Evolutionary conservation across 352 stramenopile genomes (phyloP), one percentile per base, ranked within the genome.

Genomic region (Phytophthora sojae): DNA sequence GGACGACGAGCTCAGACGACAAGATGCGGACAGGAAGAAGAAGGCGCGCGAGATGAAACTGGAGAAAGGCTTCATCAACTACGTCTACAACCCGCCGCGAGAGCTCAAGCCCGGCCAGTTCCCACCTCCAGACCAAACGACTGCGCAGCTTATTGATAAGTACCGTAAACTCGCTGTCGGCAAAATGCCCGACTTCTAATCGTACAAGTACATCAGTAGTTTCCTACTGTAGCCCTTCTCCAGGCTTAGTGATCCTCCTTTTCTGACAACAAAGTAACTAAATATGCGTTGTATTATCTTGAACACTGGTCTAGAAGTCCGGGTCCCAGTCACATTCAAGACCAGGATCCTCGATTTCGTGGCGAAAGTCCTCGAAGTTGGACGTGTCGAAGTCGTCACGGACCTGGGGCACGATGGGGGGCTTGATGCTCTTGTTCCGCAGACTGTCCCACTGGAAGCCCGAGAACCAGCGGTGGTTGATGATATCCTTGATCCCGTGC

Each of bases 381-480:
- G 85, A 93, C 17, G 88, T 90, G 66, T 95, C 88, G 64, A 93
- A 90, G 30, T 86, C 85, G 57, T 89, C 80, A 35, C 83, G 85
- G 50, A 95, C 73, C 45, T 93, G 85, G 17, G 85, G 84, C 12
- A 95, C 75, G 39, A 93, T 89, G 9, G 85, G 85, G n/a, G 87
- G 85, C 52, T 85, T 88, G 55, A 92, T 76, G n/a, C 63, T 83
- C 61, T 90, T 90, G 45, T 71, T 74, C 32, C 85, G 66, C 21
- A 95, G 61, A 45, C 69, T 74, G 25, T 95, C 85, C 85, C 85
- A 95, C 50, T 80, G 67, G 51, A 93, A 93, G 4, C 79, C 75
- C 3, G 82, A 80, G 51, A 95, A 95, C 87, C 87, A 95, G 61
- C 90, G 87, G 75, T 93, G 87, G 57, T 93, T 92, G 58, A 95